Conservation (phyloP, 495 filamentous ascomycete species). For the Aspergillus hancockii region DNA sequence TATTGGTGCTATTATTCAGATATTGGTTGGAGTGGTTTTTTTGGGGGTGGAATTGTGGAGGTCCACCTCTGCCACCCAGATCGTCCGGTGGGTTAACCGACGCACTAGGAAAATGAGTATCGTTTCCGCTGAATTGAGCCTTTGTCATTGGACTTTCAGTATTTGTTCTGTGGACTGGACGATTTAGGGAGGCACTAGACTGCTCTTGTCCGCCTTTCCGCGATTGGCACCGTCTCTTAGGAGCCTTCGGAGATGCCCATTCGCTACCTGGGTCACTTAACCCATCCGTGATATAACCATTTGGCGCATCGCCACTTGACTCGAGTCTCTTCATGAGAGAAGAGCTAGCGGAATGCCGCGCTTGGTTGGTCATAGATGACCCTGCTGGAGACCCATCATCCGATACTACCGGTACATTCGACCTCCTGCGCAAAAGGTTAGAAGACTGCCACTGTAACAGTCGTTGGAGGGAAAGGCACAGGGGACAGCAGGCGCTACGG, state of each 20-base stretch:
- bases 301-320: constrained; percentile 20
- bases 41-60: constrained; percentile 10
- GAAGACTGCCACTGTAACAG: constrained; percentile 1
- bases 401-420: constrained; percentile 22
- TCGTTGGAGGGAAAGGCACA: background rate
- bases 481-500: background rate
- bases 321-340: constrained; percentile 23
- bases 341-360: constrained; percentile 24
- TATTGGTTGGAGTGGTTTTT: constrained; percentile 14
- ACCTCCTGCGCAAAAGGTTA: constrained; percentile 16
- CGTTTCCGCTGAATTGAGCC: constrained; percentile 13
- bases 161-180: constrained; percentile 13
- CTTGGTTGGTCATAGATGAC: constrained; percentile 27
- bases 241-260: constrained; percentile 15
- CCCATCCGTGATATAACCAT: constrained; percentile 27
- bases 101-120: constrained; percentile 12
- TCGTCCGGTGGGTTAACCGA: constrained; percentile 13
- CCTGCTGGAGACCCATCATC: constrained; percentile 20
- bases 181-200: constrained; percentile 11
- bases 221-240: constrained; percentile 17
- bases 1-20: constrained; percentile 11
- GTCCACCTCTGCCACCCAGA: constrained; percentile 3
- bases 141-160: constrained; percentile 16
- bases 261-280: constrained; percentile 23
- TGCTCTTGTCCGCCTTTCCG: constrained; percentile 14